phyloP scores from a whole-genome alignment of 768 basidiomycete genomes.

The Boletales sp. region DNA sequence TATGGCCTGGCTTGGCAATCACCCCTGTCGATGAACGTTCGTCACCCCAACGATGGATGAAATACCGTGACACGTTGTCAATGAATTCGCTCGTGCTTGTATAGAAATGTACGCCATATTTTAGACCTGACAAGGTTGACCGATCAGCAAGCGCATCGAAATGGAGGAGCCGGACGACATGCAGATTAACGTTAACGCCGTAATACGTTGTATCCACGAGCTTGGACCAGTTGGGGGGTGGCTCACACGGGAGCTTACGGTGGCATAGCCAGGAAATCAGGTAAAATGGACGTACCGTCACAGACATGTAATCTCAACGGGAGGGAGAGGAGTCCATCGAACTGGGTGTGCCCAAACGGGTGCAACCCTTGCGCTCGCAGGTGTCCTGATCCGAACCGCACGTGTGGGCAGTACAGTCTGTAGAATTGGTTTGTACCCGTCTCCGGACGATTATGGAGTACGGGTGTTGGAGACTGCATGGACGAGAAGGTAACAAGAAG shows the following conservation, averaged over 20 bases:
- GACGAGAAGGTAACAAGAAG: slow-evolving; percentile 39
- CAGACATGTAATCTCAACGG: slow-evolving; percentile 68
- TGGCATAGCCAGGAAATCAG: not conserved
- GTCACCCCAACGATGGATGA: not conserved
- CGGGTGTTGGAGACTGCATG: slow-evolving; percentile 44
- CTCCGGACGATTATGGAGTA: slow-evolving; percentile 63
- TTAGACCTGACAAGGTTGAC: slow-evolving; percentile 63
- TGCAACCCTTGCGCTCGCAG: slow-evolving; percentile 67
- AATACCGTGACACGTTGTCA: slow-evolving; percentile 77
- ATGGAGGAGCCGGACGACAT: slow-evolving; percentile 41
- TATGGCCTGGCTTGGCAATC: slow-evolving; percentile 75
- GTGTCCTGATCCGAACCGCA: slow-evolving; percentile 56
- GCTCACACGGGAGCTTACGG: slow-evolving; percentile 50
- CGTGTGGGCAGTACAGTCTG: slow-evolving; percentile 67
- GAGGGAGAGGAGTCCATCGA: slow-evolving; percentile 46
- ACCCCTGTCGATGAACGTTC: slow-evolving; percentile 38
- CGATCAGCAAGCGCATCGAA: not conserved
- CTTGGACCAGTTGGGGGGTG: slow-evolving; percentile 61
- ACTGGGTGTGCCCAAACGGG: slow-evolving; percentile 62
- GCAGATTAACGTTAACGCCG: slow-evolving; percentile 79
- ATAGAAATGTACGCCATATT: slow-evolving; percentile 78
- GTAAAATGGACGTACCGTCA: slow-evolving; percentile 52
- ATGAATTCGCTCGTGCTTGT: slow-evolving; percentile 55
- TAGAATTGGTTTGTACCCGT: slow-evolving; percentile 76
- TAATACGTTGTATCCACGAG: slow-evolving; percentile 61